Evolutionary conservation across 2,329 filamentous ascomycete species (phyloP).

Genomic region (Penicillium aurantiogriseum): DNA sequence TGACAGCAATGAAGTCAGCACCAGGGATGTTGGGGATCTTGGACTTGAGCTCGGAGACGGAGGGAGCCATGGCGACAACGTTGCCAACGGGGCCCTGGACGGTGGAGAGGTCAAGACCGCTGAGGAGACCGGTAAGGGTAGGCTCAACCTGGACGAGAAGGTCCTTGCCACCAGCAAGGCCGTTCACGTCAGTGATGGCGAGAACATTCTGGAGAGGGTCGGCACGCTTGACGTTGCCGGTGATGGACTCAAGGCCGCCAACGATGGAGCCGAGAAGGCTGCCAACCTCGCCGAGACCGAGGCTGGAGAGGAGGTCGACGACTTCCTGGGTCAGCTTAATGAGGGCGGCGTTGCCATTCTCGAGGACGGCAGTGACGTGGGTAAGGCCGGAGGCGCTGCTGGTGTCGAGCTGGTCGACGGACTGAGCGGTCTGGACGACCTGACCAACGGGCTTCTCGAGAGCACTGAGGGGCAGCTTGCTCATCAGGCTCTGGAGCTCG

Average conservation of each 20-base stretch:
- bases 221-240: slow-evolving; percentile 10
- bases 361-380: too few species aligned
- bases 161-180: too few species aligned
- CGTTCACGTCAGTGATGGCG: slow-evolving; percentile 10
- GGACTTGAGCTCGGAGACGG: slow-evolving; percentile 11
- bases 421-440: too few species aligned
- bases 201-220: slow-evolving; percentile 13
- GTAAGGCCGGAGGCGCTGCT: too few species aligned
- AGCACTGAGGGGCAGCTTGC: too few species aligned
- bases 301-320: slow-evolving; percentile 15
- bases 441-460: too few species aligned
- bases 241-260: slow-evolving; percentile 14
- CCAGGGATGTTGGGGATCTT: slow-evolving; percentile 13
- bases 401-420: too few species aligned
- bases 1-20: slow-evolving; percentile 19
- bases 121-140: slow-evolving; percentile 12
- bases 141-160: neutral
- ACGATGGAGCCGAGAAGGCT: slow-evolving; percentile 18
- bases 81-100: slow-evolving; percentile 18
- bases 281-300: slow-evolving; percentile 15
- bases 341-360: slow-evolving; percentile 6
- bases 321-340: slow-evolving; percentile 18
- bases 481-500: too few species aligned
- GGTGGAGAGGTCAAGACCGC: slow-evolving; percentile 14
- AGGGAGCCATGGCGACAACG: slow-evolving; percentile 15